These are phyloP conservation scores for Diaporthe amygdali DNA, from an alignment of 2,329 filamentous ascomycete species.

Conservation along the genomic window DNA sequence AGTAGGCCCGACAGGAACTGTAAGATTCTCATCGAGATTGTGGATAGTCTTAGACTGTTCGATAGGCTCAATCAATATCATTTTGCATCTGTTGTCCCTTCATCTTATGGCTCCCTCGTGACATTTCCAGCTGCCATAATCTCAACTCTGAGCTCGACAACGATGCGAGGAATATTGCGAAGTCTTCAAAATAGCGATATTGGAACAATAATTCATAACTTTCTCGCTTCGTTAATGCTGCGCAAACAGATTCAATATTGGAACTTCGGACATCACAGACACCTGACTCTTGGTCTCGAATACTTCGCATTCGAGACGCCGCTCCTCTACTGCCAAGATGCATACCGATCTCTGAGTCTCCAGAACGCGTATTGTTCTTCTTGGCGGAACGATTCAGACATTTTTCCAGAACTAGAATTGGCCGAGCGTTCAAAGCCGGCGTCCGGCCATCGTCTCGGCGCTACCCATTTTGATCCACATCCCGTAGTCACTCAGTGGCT, in stretches of 20 bases:
- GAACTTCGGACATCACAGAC: too few species aligned
- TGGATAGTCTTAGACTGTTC: not conserved
- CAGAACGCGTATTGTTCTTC: not conserved
- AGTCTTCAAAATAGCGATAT: too few species aligned
- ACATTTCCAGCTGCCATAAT: not conserved
- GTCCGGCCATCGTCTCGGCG: not conserved
- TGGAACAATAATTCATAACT: too few species aligned
- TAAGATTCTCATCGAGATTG: not conserved
- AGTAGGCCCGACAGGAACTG: not conserved
- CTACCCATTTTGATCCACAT: not conserved
- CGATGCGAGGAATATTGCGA: too few species aligned
- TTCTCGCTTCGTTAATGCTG: not conserved
- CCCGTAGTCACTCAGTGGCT: not conserved
- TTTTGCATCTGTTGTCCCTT: too few species aligned
- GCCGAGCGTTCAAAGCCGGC: not conserved
- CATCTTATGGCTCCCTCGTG: not conserved
- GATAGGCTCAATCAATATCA: not conserved
- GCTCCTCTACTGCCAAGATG: too few species aligned
- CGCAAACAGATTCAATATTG: too few species aligned
- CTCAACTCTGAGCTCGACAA: not conserved
- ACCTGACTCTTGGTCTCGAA: not conserved
- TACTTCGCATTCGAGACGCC: not conserved
- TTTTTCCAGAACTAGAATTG: not conserved
- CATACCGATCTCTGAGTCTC: not conserved
- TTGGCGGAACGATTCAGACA: not conserved